A percentile compares a stretch with the other conserved stretches of the same genome.
Evolutionary conservation across 305 asterid species (phyloP).

Genomic region (Fraxinus floribunda): DNA sequence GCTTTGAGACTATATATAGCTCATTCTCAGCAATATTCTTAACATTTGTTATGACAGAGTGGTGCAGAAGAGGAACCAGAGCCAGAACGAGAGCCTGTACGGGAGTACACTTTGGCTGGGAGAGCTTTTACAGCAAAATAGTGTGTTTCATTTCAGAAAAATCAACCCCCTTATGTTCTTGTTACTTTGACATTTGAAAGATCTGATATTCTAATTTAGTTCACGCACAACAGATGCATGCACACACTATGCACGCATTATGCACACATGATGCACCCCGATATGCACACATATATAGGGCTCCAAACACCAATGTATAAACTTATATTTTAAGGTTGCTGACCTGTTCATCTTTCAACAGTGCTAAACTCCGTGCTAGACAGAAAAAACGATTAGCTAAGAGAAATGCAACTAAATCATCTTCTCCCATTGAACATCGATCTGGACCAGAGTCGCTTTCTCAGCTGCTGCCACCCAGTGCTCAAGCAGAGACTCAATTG

Average conservation of each 20-base stretch:
- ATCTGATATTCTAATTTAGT: background rate
- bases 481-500: slow-evolving; percentile 19
- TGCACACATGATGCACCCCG: background rate
- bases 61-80: slow-evolving; percentile 39
- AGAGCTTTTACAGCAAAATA: slow-evolving; percentile 50
- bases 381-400: slow-evolving; percentile 45
- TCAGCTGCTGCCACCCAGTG: slow-evolving; percentile 14
- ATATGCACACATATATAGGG: background rate
- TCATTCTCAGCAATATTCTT: background rate
- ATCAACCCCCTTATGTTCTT: background rate
- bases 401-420: slow-evolving; percentile 3
- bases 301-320: background rate
- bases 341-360: slow-evolving; percentile 38
- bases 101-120: slow-evolving; percentile 47
- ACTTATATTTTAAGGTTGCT: slow-evolving; percentile 9
- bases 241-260: background rate
- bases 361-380: slow-evolving; percentile 81
- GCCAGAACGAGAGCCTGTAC: slow-evolving; percentile 38
- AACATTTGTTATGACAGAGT: slow-evolving; percentile 27
- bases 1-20: slow-evolving; percentile 6
- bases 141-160: slow-evolving; percentile 34
- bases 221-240: background rate
- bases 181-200: background rate
- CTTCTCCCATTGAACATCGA: slow-evolving; percentile 32
- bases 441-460: slow-evolving; percentile 15